phyloP scores from a whole-genome alignment of 352 stramenopile species.

The Peronospora destructor region DNA sequence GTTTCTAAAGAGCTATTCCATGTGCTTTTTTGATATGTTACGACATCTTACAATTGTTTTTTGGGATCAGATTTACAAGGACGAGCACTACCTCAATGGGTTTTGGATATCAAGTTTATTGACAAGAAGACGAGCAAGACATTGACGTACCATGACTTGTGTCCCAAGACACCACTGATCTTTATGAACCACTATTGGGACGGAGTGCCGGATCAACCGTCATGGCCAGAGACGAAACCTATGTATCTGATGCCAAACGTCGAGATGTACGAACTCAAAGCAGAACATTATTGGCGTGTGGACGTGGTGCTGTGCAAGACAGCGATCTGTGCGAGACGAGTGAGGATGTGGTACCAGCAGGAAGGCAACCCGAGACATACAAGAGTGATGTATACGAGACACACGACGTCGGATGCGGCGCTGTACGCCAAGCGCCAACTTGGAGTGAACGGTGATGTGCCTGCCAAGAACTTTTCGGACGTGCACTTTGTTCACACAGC shows the following conservation, averaged over 20 bases:
- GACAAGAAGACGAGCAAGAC: conserved; percentile 24
- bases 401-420: conserved; percentile 38
- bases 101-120: conserved; percentile 31
- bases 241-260: conserved; percentile 50
- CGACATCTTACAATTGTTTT: background rate
- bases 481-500: conserved; percentile 33
- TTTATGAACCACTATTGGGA: conserved; percentile 65
- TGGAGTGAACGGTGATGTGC: conserved; percentile 1
- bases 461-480: conserved; percentile 31
- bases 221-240: conserved; percentile 33
- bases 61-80: conserved; percentile 31
- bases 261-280: conserved; percentile 48
- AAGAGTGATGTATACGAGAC: conserved; percentile 37
- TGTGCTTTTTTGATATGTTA: background rate
- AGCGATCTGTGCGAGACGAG: conserved; percentile 33
- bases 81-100: conserved; percentile 43
- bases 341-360: conserved; percentile 43
- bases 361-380: conserved; percentile 42
- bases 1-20: conserved; percentile 2
- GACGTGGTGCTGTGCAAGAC: conserved; percentile 59
- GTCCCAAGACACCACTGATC: conserved; percentile 40
- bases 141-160: conserved; percentile 50
- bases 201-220: conserved; percentile 13
- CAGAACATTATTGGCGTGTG: conserved; percentile 34
- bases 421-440: conserved; percentile 22